These are phyloP conservation scores for Papiliotrema flavescens DNA, from an alignment of 1,284 basidiomycete species.

Conservation along the genomic window DNA sequence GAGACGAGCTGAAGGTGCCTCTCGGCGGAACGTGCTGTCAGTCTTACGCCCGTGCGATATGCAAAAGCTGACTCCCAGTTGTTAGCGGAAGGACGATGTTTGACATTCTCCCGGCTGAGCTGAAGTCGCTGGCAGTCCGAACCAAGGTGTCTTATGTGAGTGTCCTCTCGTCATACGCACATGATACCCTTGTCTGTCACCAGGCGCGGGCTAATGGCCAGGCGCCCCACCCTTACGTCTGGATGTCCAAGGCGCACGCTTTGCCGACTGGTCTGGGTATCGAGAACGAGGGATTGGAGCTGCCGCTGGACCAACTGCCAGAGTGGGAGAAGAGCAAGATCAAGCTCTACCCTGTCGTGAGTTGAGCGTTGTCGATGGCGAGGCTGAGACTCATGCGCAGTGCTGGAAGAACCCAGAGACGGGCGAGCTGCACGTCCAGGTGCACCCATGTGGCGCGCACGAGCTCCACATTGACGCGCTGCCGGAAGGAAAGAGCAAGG, in stretches of 20 bases:
- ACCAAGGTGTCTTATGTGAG: constrained; percentile 60
- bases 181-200: not conserved
- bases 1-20: constrained; percentile 74
- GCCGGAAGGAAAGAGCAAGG: constrained; percentile 53
- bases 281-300: constrained; percentile 68
- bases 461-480: constrained; percentile 63
- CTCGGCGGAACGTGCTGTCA: constrained; percentile 82
- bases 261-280: constrained; percentile 73
- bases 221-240: constrained; percentile 73
- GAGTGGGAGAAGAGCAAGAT: constrained; percentile 67
- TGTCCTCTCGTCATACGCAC: not conserved
- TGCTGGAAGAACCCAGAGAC: constrained; percentile 83
- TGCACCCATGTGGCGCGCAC: constrained; percentile 63
- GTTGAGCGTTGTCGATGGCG: constrained; percentile 27
- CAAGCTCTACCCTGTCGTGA: constrained; percentile 66
- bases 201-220: constrained; percentile 4
- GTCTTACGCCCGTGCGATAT: not conserved
- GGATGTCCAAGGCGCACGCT: constrained; percentile 74
- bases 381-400: constrained; percentile 45
- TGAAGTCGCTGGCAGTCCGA: constrained; percentile 81
- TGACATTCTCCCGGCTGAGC: constrained; percentile 65
- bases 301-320: constrained; percentile 63
- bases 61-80: constrained; percentile 31
- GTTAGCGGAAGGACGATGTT: constrained; percentile 76
- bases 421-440: constrained; percentile 69